A percentile compares a stretch with the other conserved stretches of the same genome.
Evolutionary conservation across 305 asterid species (phyloP).

Genomic region (Lippia alba): DNA sequence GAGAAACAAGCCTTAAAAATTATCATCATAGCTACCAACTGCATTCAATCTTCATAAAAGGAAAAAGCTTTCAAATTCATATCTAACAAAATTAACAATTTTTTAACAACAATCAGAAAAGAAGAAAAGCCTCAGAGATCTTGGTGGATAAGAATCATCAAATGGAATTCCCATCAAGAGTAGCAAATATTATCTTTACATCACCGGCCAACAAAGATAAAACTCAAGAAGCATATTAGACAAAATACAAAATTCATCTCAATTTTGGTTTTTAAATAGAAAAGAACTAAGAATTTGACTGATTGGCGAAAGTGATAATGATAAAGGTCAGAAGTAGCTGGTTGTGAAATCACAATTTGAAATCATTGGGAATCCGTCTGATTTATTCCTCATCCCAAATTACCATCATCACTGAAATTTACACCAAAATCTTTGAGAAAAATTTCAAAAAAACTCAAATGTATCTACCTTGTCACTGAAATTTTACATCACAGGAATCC

Average conservation of each 20-base stretch:
- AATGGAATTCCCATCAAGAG: constrained; percentile 64
- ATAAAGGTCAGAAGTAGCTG: constrained; percentile 71
- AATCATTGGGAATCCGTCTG: constrained; percentile 78
- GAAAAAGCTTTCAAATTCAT: too few species aligned
- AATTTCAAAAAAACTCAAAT: background rate
- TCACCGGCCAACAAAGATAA: constrained; percentile 47
- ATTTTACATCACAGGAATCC: constrained; percentile 83
- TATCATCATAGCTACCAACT: constrained; percentile 36
- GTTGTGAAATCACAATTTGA: constrained; percentile 42
- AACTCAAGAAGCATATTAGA: too few species aligned
- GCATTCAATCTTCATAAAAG: too few species aligned
- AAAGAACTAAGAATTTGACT: background rate
- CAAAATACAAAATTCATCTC: too few species aligned
- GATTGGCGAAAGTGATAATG: background rate
- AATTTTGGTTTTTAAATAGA: too few species aligned
- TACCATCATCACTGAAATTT: constrained; percentile 6
- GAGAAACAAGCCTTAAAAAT: constrained; percentile 54
- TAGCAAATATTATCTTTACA: constrained; percentile 69
- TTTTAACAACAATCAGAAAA: background rate
- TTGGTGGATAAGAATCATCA: constrained; percentile 74
- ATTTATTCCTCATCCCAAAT: constrained; percentile 61
- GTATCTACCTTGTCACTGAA: constrained; percentile 71
- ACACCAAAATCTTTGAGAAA: background rate
- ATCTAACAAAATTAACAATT: background rate
- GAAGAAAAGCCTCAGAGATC: constrained; percentile 66